Conservation (phyloP, 352 stramenopile genomes). For the Pythium coloratum region DNA sequence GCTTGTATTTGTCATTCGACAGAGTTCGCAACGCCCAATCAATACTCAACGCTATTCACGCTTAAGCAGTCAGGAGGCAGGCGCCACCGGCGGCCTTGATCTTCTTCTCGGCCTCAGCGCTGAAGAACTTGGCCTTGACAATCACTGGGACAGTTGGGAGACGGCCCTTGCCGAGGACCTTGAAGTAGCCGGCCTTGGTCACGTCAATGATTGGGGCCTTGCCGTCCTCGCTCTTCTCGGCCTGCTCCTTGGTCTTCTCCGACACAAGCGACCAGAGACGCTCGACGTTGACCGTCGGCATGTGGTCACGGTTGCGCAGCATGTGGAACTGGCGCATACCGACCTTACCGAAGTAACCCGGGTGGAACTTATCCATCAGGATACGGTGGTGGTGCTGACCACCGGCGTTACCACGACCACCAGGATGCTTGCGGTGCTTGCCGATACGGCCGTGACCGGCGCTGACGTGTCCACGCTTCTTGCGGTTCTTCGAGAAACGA, state of each 20-base stretch:
- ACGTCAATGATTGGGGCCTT: constrained; percentile 99
- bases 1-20: constrained; percentile 70
- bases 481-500: constrained; percentile 97
- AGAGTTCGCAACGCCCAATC: constrained; percentile 66
- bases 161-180: constrained; percentile 99
- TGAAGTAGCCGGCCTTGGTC: constrained; percentile 98
- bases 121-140: constrained; percentile 99
- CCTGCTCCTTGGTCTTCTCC: constrained; percentile 97
- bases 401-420: constrained; percentile 99
- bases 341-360: constrained; percentile 99
- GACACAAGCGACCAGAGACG: constrained; percentile 99
- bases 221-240: constrained; percentile 92
- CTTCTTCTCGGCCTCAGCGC: constrained; percentile 99
- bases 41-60: constrained; percentile 43
- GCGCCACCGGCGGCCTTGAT: constrained; percentile 99
- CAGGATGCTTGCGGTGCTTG: constrained; percentile 99
- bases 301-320: constrained; percentile 96
- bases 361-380: constrained; percentile 99
- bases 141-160: constrained; percentile 97
- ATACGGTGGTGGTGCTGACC: constrained; percentile 99
- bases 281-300: constrained; percentile 99
- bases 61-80: constrained; percentile 98
- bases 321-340: constrained; percentile 99
- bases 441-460: constrained; percentile 99
- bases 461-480: constrained; percentile 99